Base-by-base conservation (phyloP, 176 grass and related monocot species). In the Triticum timopheevii region DNA sequence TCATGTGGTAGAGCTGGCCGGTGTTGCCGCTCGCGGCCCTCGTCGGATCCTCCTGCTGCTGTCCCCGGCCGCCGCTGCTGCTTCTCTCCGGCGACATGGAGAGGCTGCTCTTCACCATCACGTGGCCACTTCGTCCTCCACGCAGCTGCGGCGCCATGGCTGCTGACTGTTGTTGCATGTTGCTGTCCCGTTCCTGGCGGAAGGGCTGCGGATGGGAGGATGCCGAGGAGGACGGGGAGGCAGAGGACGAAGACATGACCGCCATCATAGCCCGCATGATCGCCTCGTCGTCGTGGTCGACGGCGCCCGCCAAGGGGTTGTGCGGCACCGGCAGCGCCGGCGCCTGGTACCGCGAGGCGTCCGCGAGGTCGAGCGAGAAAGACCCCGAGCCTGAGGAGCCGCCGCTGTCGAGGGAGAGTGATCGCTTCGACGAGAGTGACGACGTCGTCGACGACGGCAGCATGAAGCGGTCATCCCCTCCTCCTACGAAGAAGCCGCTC, bases 231-330 rank as follows among this genome's bases (percentile, higher is more conserved):
- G 92, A 84, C 3, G 92, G 92, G 13, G 92, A 89, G 2, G 92
- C 86, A 27, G 94, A 94, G 78, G 52, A 44, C 10, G 92, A 94
- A 44, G 94, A 94, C 73, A 99, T 85, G 74, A 99, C 89, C 17
- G 87, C 88, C 88, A 99, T 88, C 97, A 99, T 99, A 7, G 97
- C 97, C 36, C 75, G 82, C 80, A 87, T 87, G 77, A 99, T 89
- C 3, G 77, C 94, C 42, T 52, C 86, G 28, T 98, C 91, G 25
- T 92, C 65, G 56, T 72, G 67, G 66, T 19, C 38, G 13, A 24
- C 45, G 25, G 47, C 78, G n/a, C 52, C n/a, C 34, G 69, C 13
- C 19, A 86, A 84, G 33, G 78, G 73, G 5, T 87, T 13, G 31
- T 28, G 76, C 49, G 58, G 31, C 63, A 61, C 25, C 3, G 69